Percentiles rank a stretch among this genome's conserved stretches.
phyloP scores from a whole-genome alignment of 208 protist genomes.

The Leishmania mexicana region DNA sequence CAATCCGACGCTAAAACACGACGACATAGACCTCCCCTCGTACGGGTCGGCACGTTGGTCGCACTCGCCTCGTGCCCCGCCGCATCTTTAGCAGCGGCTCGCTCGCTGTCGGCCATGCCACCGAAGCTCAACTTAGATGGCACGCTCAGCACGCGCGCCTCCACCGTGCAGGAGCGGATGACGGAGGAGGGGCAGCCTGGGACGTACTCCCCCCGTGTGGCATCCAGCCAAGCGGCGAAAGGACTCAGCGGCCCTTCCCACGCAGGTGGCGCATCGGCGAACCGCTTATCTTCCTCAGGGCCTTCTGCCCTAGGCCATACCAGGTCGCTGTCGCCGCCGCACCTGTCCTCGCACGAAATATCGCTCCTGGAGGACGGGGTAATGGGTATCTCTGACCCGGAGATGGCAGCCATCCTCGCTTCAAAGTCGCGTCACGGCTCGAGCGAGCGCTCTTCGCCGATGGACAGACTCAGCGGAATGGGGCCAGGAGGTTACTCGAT shows the following conservation, averaged over 20 bases:
- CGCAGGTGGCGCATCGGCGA: background rate
- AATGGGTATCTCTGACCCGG: conserved; percentile 39
- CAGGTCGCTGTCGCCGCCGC: conserved; percentile 20
- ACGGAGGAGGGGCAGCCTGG: conserved; percentile 46
- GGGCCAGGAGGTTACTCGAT: conserved; percentile 8
- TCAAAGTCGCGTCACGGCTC: conserved; percentile 30
- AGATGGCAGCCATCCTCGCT: conserved; percentile 35
- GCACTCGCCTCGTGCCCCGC: background rate
- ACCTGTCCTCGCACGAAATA: conserved; percentile 19
- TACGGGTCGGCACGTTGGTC: background rate
- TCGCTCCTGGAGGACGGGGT: conserved; percentile 32
- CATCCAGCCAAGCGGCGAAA: conserved; percentile 25
- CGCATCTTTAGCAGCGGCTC: background rate
- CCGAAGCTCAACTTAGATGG: conserved; percentile 62
- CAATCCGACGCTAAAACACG: background rate
- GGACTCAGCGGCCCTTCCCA: background rate
- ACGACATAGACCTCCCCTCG: background rate
- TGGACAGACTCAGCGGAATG: conserved; percentile 14
- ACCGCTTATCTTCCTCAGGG: background rate
- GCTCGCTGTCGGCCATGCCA: conserved; percentile 4
- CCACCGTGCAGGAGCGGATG: conserved; percentile 42
- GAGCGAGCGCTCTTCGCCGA: conserved; percentile 21
- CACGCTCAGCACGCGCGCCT: conserved; percentile 45
- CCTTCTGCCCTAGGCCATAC: conserved; percentile 2
- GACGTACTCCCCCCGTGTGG: conserved; percentile 46